These are phyloP conservation scores for Debaryomyces nepalensis DNA, from an alignment of 1,139 yeast species.

Conservation along the genomic window DNA sequence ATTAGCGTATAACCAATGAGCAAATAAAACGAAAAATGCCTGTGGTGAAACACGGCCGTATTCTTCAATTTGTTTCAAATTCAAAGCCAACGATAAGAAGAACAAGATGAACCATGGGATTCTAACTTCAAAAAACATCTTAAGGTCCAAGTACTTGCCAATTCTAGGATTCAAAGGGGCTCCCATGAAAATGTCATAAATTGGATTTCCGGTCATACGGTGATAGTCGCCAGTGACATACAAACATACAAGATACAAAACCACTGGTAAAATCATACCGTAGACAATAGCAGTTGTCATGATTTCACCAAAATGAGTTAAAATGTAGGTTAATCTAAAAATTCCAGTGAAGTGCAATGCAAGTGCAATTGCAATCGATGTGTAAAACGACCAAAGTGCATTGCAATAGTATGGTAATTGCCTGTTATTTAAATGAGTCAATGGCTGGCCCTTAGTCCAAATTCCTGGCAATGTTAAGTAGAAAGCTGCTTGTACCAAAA, in stretches of 20 bases:
- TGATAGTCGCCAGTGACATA: slow-evolving; percentile 74
- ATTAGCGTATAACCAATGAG: slow-evolving; percentile 94
- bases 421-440: slow-evolving; percentile 74
- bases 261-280: slow-evolving; percentile 70
- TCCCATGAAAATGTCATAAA: slow-evolving; percentile 95
- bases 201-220: slow-evolving; percentile 86
- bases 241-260: slow-evolving; percentile 66
- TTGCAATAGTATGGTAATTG: slow-evolving; percentile 93
- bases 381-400: slow-evolving; percentile 83
- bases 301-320: slow-evolving; percentile 86
- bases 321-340: slow-evolving; percentile 70
- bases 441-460: slow-evolving; percentile 94
- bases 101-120: slow-evolving; percentile 94
- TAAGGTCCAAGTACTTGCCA: slow-evolving; percentile 83
- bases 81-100: slow-evolving; percentile 75
- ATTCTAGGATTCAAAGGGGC: slow-evolving; percentile 96
- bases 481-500: slow-evolving; percentile 70
- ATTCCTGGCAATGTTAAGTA: slow-evolving; percentile 92
- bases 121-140: slow-evolving; percentile 97
- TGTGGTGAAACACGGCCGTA: slow-evolving; percentile 84
- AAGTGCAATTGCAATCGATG: slow-evolving; percentile 61
- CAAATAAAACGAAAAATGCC: slow-evolving; percentile 71
- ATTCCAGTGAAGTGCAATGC: slow-evolving; percentile 72
- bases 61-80: slow-evolving; percentile 75
- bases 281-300: slow-evolving; percentile 88